Evolutionary conservation across 805 yeast species (phyloP).

Genomic region (Ogataea salicorniae): DNA sequence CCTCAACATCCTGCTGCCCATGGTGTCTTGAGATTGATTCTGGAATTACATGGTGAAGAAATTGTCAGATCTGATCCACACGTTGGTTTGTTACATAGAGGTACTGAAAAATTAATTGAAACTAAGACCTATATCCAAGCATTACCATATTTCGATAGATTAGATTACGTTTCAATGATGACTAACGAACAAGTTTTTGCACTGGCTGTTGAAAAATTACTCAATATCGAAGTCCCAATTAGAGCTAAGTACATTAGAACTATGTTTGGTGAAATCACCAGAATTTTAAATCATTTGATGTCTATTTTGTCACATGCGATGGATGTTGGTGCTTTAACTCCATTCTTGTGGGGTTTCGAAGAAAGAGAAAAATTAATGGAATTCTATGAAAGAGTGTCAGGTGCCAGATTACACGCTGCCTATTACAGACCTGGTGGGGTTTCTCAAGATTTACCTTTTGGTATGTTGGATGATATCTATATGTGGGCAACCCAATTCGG

Average conservation of each 20-base stretch:
- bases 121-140: constrained; percentile 85
- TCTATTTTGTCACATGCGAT: constrained; percentile 81
- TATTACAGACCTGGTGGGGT: constrained; percentile 93
- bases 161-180: constrained; percentile 86
- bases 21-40: constrained; percentile 81
- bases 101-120: constrained; percentile 85
- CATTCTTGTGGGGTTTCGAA: constrained; percentile 91
- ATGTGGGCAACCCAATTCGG: constrained; percentile 97
- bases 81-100: constrained; percentile 82
- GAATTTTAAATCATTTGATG: constrained; percentile 81
- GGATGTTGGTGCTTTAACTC: constrained; percentile 94
- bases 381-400: constrained; percentile 84
- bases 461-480: constrained; percentile 82
- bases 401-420: constrained; percentile 86
- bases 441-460: constrained; percentile 80
- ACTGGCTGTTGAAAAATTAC: constrained; percentile 76
- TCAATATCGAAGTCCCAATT: constrained; percentile 79
- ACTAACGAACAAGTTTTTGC: constrained; percentile 84
- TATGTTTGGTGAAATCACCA: constrained; percentile 80
- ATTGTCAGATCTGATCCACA: constrained; percentile 85
- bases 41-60: constrained; percentile 86
- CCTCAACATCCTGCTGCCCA: constrained; percentile 96
- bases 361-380: constrained; percentile 92
- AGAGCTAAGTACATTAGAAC: constrained; percentile 84
- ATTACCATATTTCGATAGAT: constrained; percentile 80